Conservation (phyloP, 257 asterid genomes). For the Solanum arcanum region DNA sequence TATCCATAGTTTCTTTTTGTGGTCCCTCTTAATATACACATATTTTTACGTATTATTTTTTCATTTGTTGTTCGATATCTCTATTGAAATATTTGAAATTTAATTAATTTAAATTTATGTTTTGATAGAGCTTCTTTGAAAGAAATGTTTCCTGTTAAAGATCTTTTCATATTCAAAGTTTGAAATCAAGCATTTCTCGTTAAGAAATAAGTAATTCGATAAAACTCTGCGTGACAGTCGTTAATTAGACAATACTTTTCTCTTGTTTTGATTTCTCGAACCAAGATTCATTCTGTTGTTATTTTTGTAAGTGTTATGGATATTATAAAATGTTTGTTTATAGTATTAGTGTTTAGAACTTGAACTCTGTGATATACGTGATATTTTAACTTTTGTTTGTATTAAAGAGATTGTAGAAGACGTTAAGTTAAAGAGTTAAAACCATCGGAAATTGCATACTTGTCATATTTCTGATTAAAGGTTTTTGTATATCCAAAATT, state of each 20-base stretch:
- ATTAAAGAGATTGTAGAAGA: background rate
- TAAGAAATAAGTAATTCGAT: background rate
- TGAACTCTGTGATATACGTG: background rate
- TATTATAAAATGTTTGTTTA: background rate
- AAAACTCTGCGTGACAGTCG: background rate
- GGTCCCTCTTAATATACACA: background rate
- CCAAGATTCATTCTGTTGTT: too few species aligned
- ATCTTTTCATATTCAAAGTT: too few species aligned
- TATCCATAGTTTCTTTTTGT: background rate
- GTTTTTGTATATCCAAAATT: too few species aligned
- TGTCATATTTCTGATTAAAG: background rate
- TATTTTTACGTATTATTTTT: background rate
- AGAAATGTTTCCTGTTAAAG: rapidly evolving
- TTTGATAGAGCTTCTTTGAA: too few species aligned
- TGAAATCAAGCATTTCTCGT: too few species aligned
- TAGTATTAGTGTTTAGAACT: background rate
- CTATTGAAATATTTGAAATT: background rate
- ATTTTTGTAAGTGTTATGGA: background rate
- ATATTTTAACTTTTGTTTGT: background rate
- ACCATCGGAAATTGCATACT: too few species aligned
- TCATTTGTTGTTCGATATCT: background rate
- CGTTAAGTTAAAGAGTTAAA: too few species aligned
- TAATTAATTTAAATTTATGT: too few species aligned
- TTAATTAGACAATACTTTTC: background rate
- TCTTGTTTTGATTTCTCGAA: background rate